phyloP scores from a whole-genome alignment of 176 grass and related monocot species.

The Zea luxurians region DNA sequence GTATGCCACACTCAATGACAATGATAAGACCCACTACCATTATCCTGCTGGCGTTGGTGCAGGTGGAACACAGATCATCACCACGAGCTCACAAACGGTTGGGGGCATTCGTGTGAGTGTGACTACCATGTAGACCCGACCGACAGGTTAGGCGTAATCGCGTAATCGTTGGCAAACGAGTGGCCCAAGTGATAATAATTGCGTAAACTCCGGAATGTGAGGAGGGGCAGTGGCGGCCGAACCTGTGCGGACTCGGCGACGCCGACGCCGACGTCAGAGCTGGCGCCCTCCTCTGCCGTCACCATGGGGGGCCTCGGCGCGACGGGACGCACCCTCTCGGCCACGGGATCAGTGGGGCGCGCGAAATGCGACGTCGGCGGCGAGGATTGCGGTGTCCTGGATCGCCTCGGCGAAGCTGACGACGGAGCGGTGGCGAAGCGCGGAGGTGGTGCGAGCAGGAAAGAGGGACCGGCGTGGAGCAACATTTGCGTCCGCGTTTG shows the following conservation, averaged over 20 bases:
- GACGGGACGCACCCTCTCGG: neutral
- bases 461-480: constrained; percentile 15
- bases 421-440: constrained; percentile 5
- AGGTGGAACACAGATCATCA: neutral
- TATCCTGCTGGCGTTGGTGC: constrained; percentile 1
- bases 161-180: neutral
- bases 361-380: constrained; percentile 12
- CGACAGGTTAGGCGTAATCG: neutral
- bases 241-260: constrained; percentile 31
- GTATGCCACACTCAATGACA: neutral
- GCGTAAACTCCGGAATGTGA: neutral
- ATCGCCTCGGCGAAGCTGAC: constrained; percentile 1
- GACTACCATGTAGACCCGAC: neutral
- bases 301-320: constrained; percentile 26
- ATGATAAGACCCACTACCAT: neutral
- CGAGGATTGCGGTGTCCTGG: neutral
- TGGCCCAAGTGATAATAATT: neutral
- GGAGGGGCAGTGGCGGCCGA: neutral
- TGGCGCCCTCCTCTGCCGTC: neutral
- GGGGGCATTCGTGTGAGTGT: neutral
- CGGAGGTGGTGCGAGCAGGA: constrained; percentile 2
- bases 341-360: neutral
- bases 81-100: neutral
- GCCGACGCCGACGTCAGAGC: neutral
- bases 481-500: constrained; percentile 32